These are phyloP conservation scores for Colletotrichum sp. DNA, from an alignment of 2,329 filamentous ascomycete species.

Conservation along the genomic window DNA sequence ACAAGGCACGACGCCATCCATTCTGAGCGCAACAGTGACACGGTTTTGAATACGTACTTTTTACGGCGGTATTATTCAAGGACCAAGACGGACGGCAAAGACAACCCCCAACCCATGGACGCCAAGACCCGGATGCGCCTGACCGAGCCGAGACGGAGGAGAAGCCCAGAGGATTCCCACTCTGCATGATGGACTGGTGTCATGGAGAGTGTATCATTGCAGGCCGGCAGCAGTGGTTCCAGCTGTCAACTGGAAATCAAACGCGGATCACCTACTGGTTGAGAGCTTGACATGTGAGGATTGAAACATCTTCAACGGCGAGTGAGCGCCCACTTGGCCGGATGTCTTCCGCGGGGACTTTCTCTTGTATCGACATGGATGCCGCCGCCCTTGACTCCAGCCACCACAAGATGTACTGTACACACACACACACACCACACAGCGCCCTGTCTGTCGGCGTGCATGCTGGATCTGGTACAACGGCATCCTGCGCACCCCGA, in stretches of 20 bases:
- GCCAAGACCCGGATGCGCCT: neutral
- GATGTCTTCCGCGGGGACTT: slow-evolving; percentile 15
- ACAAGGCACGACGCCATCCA: neutral
- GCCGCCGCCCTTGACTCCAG: neutral
- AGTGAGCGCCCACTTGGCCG: neutral
- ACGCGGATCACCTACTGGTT: slow-evolving; percentile 2
- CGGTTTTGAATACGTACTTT: neutral
- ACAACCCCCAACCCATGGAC: neutral
- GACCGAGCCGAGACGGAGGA: neutral
- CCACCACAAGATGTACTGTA: neutral
- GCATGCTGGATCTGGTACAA: neutral
- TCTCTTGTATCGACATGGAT: slow-evolving; percentile 7
- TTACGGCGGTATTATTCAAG: neutral
- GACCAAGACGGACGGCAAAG: neutral
- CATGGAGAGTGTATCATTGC: neutral
- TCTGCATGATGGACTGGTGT: neutral
- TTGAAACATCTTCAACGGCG: slow-evolving; percentile 13
- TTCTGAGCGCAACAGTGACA: neutral
- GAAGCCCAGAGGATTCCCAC: neutral
- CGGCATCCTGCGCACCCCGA: neutral
- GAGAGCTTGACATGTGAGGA: slow-evolving; percentile 1
- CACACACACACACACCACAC: neutral
- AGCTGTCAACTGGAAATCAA: slow-evolving; percentile 15
- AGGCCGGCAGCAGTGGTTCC: neutral
- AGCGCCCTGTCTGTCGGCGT: neutral